Evolutionary conservation across 345 rosid species (phyloP), one percentile per base, ranked within the genome.

Genomic region (Aethionema arabicum): DNA sequence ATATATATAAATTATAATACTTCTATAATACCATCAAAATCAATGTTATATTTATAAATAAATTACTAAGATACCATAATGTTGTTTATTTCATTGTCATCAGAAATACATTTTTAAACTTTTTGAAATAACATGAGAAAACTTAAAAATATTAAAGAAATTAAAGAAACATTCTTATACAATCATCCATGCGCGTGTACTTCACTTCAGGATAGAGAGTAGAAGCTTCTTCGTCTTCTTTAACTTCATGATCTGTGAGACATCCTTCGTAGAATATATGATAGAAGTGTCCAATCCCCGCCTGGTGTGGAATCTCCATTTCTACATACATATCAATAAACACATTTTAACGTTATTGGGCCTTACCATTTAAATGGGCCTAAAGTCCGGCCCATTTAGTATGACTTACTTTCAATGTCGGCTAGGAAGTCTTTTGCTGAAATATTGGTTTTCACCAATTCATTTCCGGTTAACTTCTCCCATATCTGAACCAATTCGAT

Each of bases 231-330:
- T 46, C 81, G 4, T 66, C 83, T 66, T 85, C 78, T 13, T 74
- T 82, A 8, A 85, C 78, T 65, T 89, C 83, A 32, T 87, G 75
- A 70, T 91, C 82, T 7, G 93, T 73, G 14, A 89, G 69, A 55
- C 98, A 82, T 21, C 98, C 95, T 61, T 92, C 95, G 8, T 82
- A 92, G 70, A 74, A 92, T 0, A 92, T 77, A 55, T 92, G 96
- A 65, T 80, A 84, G 70, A 87, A 92, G 70, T 92, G 98, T 27
- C 95, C 93, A 11, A 82, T 37, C 37, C 90, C 98, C 4, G 72
- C 97, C 58, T 82, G 79, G 0, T 21, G 58, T 11, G 79, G 88
- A 50, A 74, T 74, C 52, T 81, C 91, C 82, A 64, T 11, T 2
- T 65, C 98, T 86, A 76, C 75, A 46, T 15, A 27, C 2, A 32